phyloP scores from a whole-genome alignment of 257 asterid genomes.

The Anisodus acutangulus region DNA sequence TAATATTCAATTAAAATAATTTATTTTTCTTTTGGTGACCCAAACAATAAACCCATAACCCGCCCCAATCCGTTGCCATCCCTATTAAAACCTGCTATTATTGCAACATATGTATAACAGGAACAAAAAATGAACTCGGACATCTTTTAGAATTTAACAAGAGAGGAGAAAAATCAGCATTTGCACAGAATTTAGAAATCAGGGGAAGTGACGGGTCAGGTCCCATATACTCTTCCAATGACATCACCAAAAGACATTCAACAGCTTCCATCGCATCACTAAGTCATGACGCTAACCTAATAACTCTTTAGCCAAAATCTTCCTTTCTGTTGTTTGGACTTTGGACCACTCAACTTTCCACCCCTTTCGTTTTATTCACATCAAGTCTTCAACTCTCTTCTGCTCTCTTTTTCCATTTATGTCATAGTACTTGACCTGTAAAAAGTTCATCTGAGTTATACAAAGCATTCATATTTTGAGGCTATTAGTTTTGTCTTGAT shows the following conservation, averaged over 20 bases:
- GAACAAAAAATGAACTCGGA: no score
- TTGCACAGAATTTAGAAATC: background rate
- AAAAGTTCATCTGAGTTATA: no score
- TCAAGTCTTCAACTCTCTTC: background rate
- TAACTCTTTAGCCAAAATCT: background rate
- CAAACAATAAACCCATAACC: background rate
- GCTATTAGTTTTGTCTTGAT: no score
- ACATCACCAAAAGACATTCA: background rate
- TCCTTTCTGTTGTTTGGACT: background rate
- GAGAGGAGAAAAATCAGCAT: background rate
- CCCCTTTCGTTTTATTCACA: background rate
- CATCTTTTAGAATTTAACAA: no score
- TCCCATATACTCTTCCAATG: background rate
- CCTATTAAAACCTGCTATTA: no score
- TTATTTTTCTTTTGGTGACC: background rate
- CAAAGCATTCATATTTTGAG: no score
- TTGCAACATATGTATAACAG: no score
- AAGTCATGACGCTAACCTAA: background rate
- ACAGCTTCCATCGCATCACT: background rate
- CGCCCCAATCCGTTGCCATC: no score
- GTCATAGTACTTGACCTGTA: no score
- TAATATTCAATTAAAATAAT: background rate
- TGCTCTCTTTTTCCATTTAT: background rate
- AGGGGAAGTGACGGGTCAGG: background rate
- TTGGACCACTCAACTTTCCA: background rate